These are phyloP conservation scores for Verticillium alfalfae DNA, from an alignment of 2,329 filamentous ascomycete species.

Conservation along the genomic window DNA sequence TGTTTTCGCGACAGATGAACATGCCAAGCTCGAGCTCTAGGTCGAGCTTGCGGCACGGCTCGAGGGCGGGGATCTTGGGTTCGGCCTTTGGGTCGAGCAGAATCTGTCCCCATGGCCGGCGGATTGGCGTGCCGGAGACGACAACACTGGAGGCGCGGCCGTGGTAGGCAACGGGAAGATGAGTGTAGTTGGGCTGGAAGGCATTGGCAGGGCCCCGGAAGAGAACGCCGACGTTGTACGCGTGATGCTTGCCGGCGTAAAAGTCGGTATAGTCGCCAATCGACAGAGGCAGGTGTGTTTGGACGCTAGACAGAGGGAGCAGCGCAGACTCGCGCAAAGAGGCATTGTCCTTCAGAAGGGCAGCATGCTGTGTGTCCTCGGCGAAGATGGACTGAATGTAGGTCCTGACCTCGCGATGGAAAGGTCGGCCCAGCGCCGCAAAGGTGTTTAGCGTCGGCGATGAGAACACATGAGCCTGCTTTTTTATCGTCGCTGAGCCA, in stretches of 20 bases:
- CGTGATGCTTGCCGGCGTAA: constrained; percentile 75
- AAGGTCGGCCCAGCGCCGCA: constrained; percentile 62
- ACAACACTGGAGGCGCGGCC: constrained; percentile 73
- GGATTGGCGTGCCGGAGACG: constrained; percentile 66
- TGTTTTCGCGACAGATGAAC: constrained; percentile 63
- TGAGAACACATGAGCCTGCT: constrained; percentile 16
- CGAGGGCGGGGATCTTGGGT: constrained; percentile 53
- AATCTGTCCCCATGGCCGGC: constrained; percentile 70
- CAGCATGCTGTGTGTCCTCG: constrained; percentile 40
- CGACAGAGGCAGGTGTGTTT: constrained; percentile 65
- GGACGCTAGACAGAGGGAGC: constrained; percentile 37
- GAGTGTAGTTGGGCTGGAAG: constrained; percentile 74
- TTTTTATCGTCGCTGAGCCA: constrained; percentile 15
- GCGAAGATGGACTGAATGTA: constrained; percentile 58
- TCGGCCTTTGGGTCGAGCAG: constrained; percentile 38
- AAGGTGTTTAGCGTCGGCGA: constrained; percentile 63
- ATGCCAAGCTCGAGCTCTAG: constrained; percentile 75
- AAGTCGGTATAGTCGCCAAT: constrained; percentile 86
- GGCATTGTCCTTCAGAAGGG: constrained; percentile 28
- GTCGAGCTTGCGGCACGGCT: constrained; percentile 59
- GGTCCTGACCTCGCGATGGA: constrained; percentile 65
- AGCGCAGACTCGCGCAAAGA: constrained; percentile 20
- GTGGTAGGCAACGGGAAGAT: constrained; percentile 77
- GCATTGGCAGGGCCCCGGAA: constrained; percentile 71
- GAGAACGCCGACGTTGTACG: constrained; percentile 62